Percentiles rank a stretch among this genome's conserved stretches.
These are phyloP conservation scores for Funneliformis geosporum DNA, from an alignment of 192 early-diverging fungal species.

Conservation along the genomic window DNA sequence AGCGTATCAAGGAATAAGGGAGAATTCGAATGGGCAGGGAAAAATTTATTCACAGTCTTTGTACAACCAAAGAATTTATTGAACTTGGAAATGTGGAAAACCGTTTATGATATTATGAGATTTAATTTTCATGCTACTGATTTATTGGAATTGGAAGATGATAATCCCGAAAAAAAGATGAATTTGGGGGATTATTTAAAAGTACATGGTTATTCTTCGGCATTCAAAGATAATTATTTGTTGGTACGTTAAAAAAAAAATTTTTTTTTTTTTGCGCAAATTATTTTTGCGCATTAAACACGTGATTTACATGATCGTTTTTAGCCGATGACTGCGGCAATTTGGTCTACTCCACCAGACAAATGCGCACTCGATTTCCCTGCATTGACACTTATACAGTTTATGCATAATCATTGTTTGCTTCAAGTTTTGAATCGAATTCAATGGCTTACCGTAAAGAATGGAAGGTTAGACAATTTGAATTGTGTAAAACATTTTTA, in stretches of 20 bases:
- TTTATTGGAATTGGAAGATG: constrained; percentile 52
- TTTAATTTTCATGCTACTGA: constrained; percentile 57
- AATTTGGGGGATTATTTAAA: constrained; percentile 59
- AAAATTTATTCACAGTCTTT: constrained; percentile 56
- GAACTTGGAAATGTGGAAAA: constrained; percentile 50
- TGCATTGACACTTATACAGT: constrained; percentile 60
- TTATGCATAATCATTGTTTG: constrained; percentile 64
- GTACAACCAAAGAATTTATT: constrained; percentile 53
- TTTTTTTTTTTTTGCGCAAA: neutral
- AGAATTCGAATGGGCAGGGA: constrained; percentile 66
- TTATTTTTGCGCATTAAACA: neutral
- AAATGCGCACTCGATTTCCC: constrained; percentile 59
- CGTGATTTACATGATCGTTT: neutral
- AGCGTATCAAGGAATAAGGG: constrained; percentile 61
- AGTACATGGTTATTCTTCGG: constrained; percentile 50
- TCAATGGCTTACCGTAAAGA: constrained; percentile 59
- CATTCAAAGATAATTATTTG: constrained; percentile 66
- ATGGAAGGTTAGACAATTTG: constrained; percentile 46
- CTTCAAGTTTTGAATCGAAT: constrained; percentile 54
- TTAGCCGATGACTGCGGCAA: constrained; percentile 63
- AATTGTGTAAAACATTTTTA: neutral
- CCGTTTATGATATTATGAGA: constrained; percentile 53
- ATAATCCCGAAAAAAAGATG: constrained; percentile 32
- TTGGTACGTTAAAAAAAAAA: constrained; percentile 21
- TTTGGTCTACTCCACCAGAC: constrained; percentile 66